Conservation (phyloP, 1,284 basidiomycete genomes). For the Marasmius oreades region DNA sequence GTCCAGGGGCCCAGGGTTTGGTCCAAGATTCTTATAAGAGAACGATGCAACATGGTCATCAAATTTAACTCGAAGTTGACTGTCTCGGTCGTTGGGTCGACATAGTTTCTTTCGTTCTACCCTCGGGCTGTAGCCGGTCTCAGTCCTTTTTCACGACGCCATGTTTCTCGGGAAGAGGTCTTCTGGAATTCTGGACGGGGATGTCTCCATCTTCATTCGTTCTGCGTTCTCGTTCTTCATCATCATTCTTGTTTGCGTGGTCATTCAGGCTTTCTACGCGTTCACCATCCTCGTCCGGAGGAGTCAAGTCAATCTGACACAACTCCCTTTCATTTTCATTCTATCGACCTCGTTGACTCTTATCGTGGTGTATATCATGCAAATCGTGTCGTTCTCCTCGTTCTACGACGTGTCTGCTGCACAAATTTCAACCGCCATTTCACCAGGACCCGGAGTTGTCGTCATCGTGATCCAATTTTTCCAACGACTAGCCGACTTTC, state of each 20-base stretch:
- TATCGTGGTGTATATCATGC: neutral
- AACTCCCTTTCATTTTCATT: neutral
- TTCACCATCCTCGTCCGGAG: neutral
- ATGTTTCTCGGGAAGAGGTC: neutral
- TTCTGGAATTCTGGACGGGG: neutral
- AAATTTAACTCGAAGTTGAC: too few relatives aligned
- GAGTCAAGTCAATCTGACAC: neutral
- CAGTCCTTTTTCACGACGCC: neutral
- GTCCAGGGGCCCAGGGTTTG: too few relatives aligned
- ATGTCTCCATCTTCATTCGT: neutral
- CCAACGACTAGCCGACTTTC: neutral
- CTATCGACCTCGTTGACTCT: neutral
- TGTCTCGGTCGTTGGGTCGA: too few relatives aligned
- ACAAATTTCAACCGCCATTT: neutral
- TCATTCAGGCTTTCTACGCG: neutral
- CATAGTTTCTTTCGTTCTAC: too few relatives aligned
- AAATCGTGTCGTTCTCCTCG: neutral
- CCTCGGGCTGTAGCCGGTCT: neutral
- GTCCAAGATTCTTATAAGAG: too few relatives aligned
- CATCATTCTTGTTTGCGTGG: neutral
- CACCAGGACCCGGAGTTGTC: neutral
- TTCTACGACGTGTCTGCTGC: neutral
- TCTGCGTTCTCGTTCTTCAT: neutral
- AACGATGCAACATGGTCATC: too few relatives aligned
- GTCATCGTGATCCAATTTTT: neutral